Evolutionary conservation across 768 basidiomycete genomes (phyloP).

Genomic region (Hypsizygus marmoreus): DNA sequence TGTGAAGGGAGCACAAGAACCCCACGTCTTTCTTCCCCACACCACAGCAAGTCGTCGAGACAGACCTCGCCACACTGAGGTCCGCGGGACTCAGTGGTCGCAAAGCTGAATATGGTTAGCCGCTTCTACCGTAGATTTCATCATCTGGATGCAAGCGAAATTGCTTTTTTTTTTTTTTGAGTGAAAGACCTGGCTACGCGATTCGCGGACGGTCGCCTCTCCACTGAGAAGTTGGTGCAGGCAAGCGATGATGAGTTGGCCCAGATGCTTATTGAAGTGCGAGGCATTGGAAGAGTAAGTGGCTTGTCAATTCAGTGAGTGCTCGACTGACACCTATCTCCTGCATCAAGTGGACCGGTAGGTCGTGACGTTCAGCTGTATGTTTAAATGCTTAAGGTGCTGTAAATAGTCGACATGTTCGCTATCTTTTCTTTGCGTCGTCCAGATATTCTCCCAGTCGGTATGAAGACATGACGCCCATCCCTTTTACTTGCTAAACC

Average conservation of each 20-base stretch:
- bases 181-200: slow-evolving; percentile 78
- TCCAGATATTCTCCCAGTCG: slow-evolving; percentile 69
- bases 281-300: slow-evolving; percentile 76
- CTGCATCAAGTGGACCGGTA: slow-evolving; percentile 60
- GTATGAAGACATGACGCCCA: too few species aligned
- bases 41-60: slow-evolving; percentile 64
- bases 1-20: slow-evolving; percentile 20
- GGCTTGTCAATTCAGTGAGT: not conserved
- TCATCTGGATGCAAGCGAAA: slow-evolving; percentile 1
- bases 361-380: slow-evolving; percentile 3
- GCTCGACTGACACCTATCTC: slow-evolving; percentile 12
- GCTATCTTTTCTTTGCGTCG: slow-evolving; percentile 85
- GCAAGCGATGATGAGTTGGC: slow-evolving; percentile 78
- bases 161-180: slow-evolving; percentile 25
- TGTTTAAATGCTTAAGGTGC: not conserved
- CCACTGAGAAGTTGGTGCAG: slow-evolving; percentile 66
- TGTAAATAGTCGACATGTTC: slow-evolving; percentile 83
- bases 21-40: slow-evolving; percentile 64
- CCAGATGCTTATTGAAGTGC: slow-evolving; percentile 73
- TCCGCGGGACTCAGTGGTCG: slow-evolving; percentile 77
- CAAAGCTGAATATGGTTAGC: slow-evolving; percentile 89
- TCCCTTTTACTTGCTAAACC: not conserved
- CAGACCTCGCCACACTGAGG: slow-evolving; percentile 59
- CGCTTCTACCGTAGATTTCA: not conserved
- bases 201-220: slow-evolving; percentile 81